Percentiles rank a stretch among this genome's conserved stretches.
These are phyloP conservation scores for Aureobasidium uvarum DNA, from an alignment of 2,329 filamentous ascomycete species.

Conservation along the genomic window DNA sequence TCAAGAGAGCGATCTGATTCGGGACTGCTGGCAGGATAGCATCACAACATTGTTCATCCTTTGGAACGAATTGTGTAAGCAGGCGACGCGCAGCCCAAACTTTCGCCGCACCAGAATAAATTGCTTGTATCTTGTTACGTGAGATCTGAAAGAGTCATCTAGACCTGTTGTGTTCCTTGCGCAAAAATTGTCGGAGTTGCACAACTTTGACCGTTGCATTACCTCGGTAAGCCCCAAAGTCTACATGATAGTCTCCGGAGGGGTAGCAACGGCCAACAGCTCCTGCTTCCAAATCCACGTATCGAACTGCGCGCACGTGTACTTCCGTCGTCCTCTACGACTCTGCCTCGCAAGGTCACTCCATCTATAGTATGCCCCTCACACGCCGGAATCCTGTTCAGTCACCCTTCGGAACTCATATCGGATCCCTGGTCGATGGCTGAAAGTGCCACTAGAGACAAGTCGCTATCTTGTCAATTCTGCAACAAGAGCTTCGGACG, in stretches of 20 bases:
- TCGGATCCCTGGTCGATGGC: neutral
- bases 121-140: too few species aligned
- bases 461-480: neutral
- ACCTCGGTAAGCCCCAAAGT: neutral
- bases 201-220: neutral
- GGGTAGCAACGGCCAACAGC: neutral
- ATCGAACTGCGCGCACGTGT: neutral
- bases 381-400: neutral
- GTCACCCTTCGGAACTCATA: neutral
- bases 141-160: too few species aligned
- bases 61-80: too few species aligned
- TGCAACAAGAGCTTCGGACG: constrained; percentile 30
- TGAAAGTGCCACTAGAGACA: neutral
- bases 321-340: neutral
- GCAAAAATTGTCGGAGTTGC: too few species aligned
- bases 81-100: too few species aligned
- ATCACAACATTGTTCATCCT: too few species aligned
- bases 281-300: neutral
- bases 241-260: neutral
- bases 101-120: too few species aligned
- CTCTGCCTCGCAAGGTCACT: neutral
- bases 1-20: neutral
- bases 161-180: too few species aligned
- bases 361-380: neutral
- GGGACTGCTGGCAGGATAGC: neutral